Percentiles rank a stretch among this genome's conserved stretches.
Evolutionary conservation across 495 filamentous ascomycete genomes (phyloP).

Genomic region (Penicillium odoratum): DNA sequence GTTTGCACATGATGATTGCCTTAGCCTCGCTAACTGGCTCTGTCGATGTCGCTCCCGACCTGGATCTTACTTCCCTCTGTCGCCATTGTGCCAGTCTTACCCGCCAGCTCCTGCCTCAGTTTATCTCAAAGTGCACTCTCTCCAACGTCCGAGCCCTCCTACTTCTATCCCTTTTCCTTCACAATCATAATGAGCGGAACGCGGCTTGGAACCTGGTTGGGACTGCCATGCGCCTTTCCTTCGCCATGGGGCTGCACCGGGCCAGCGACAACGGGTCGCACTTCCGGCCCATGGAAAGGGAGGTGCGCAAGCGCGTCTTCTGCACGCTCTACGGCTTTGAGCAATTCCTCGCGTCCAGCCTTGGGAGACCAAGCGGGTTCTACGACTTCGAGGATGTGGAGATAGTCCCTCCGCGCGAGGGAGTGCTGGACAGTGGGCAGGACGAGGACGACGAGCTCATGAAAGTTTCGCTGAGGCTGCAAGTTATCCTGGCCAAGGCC

Average conservation of each 20-base stretch:
- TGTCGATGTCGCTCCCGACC: slow-evolving; percentile 24
- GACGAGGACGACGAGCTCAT: slow-evolving; percentile 7
- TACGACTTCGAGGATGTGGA: slow-evolving; percentile 34
- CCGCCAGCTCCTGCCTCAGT: slow-evolving; percentile 6
- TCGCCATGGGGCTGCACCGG: slow-evolving; percentile 49
- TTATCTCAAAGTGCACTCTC: slow-evolving; percentile 38
- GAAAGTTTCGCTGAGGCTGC: slow-evolving; percentile 9
- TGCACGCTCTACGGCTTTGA: slow-evolving; percentile 50
- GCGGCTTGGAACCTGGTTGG: slow-evolving; percentile 46
- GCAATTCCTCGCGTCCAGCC: slow-evolving; percentile 43
- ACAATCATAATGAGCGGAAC: slow-evolving; percentile 44
- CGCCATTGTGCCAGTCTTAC: slow-evolving; percentile 37
- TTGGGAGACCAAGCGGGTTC: slow-evolving; percentile 49
- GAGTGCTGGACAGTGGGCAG: slow-evolving; percentile 2
- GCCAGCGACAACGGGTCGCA: slow-evolving; percentile 34
- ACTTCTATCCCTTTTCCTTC: slow-evolving; percentile 46
- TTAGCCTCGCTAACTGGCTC: slow-evolving; percentile 34
- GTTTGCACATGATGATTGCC: slow-evolving; percentile 46
- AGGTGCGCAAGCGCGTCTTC: slow-evolving; percentile 48
- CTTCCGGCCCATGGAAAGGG: slow-evolving; percentile 38
- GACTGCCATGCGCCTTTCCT: slow-evolving; percentile 41
- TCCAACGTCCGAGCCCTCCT: slow-evolving; percentile 46
- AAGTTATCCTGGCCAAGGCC: slow-evolving; percentile 4
- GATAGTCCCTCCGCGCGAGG: slow-evolving; percentile 7
- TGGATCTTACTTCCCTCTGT: slow-evolving; percentile 34